Evolutionary conservation across 164 flowering plant species (phyloP).

Genomic region (Magnolia sinica): DNA sequence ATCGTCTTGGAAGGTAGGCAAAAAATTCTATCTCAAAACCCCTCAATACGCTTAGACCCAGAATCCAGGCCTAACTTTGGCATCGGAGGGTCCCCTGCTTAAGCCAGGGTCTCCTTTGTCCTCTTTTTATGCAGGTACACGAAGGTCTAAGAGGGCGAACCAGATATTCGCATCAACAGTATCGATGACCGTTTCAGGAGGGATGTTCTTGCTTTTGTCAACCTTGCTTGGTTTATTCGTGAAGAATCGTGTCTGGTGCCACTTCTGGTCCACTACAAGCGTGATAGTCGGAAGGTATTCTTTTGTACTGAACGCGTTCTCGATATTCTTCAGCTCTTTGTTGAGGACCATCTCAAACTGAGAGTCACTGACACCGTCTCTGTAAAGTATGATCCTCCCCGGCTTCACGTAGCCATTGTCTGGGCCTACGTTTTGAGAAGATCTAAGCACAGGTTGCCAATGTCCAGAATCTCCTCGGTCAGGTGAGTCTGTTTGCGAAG

Average conservation of each 20-base stretch:
- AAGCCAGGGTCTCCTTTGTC: too few relatives aligned
- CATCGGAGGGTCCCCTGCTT: too few relatives aligned
- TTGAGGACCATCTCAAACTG: slow-evolving; percentile 85
- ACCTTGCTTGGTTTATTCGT: slow-evolving; percentile 30
- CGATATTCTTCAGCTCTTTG: slow-evolving; percentile 39
- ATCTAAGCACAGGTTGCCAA: slow-evolving; percentile 58
- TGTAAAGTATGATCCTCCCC: slow-evolving; percentile 54
- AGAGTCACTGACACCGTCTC: slow-evolving; percentile 83
- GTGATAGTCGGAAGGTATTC: slow-evolving; percentile 57
- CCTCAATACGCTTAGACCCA: too few relatives aligned
- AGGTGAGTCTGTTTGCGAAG: slow-evolving; percentile 45
- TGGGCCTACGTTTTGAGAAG: slow-evolving; percentile 42
- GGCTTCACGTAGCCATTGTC: slow-evolving; percentile 38
- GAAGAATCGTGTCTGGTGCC: slow-evolving; percentile 72
- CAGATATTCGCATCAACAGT: too few relatives aligned
- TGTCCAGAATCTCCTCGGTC: slow-evolving; percentile 43
- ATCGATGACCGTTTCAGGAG: slow-evolving; percentile 82
- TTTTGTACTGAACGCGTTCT: slow-evolving; percentile 20
- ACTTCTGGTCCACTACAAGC: slow-evolving; percentile 66
- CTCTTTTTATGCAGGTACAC: too few relatives aligned
- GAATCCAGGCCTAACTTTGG: too few relatives aligned
- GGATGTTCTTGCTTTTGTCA: slow-evolving; percentile 40
- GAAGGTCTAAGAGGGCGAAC: too few relatives aligned
- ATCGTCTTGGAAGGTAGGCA: too few relatives aligned
- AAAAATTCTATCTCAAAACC: too few relatives aligned